Base-by-base conservation (phyloP, 208 protist genomes). In the Wallacemonas collosoma region DNA sequence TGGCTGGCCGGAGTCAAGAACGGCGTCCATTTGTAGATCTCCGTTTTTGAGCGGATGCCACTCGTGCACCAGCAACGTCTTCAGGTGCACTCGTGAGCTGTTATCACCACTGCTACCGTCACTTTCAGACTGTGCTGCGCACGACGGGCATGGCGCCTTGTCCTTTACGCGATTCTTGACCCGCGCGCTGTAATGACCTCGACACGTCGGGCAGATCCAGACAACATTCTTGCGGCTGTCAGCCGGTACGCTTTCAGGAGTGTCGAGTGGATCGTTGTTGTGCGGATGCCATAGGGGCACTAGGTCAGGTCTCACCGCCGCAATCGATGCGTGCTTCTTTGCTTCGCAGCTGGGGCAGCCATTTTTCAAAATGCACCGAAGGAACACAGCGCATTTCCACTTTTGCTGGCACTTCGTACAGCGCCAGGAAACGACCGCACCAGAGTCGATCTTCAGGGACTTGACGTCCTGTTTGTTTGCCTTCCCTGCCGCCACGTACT, bases 21-120 rank as follows among this genome's bases (percentile, higher is more conserved):
- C 26, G 48, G 88, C 75, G 17, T 88, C 86, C 8, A 90, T 66
- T 2, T 76, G 77, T n/a, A 95, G 75, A 62, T 95, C 87, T 11
- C 90, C 90, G 69, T 95, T 95, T 68, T 91, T 91, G 12, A 93
- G 68, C 5, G 90, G 88, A 64, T 95, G 90, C 86, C 86, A 93
- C 73, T 95, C 91, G 65, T 89, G 87, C 65, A 80, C 73, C 64
- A 92, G 61, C 60, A 65, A 14, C 9, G 60, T 12, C 38, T 51
- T 6, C 36, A 6, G 8, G 11, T 15, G 11, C 43, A 4, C 12
- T 41, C n/a, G 11, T 26, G 69, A 73, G 63, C 71, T 76, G 39
- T 83, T 80, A 56, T 82, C 75, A 12, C 82, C 69, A 11, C 58
- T 72, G 36, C 81, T 74, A 15, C 68, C 80, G n/a, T 73, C 77